A percentile compares a stretch with the other conserved stretches of the same genome.
Conservation (phyloP, 805 yeast genomes). For the Saturnispora dispora region DNA sequence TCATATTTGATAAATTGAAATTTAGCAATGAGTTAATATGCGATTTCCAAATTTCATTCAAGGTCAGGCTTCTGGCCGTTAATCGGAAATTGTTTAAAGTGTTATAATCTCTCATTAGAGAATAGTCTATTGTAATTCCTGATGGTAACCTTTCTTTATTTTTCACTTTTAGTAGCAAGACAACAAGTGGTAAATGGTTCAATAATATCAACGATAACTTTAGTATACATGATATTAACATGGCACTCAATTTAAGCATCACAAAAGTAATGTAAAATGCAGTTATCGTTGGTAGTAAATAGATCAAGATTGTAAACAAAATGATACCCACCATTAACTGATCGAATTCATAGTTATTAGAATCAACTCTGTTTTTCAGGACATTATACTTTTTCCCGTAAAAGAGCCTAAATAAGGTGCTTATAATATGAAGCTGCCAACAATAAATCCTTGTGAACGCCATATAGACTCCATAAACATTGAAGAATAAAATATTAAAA, state of each 20-base stretch:
- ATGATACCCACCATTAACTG: constrained; percentile 84
- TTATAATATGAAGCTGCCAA: constrained; percentile 60
- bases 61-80: constrained; percentile 21
- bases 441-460: constrained; percentile 72
- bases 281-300: constrained; percentile 76
- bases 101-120: background rate
- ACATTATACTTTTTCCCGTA: constrained; percentile 84
- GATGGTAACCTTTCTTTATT: constrained; percentile 60
- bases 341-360: constrained; percentile 75
- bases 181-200: constrained; percentile 84
- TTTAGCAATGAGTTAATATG: constrained; percentile 24
- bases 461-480: constrained; percentile 66
- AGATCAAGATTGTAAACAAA: constrained; percentile 67
- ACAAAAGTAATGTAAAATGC: constrained; percentile 79
- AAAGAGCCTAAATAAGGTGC: constrained; percentile 73
- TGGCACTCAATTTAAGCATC: constrained; percentile 41
- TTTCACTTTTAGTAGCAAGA: constrained; percentile 66
- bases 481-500: constrained; percentile 54
- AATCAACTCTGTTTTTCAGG: constrained; percentile 77
- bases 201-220: constrained; percentile 55
- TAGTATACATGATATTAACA: constrained; percentile 39
- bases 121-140: constrained; percentile 33
- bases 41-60: constrained; percentile 21
- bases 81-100: constrained; percentile 16
- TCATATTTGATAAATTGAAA: constrained; percentile 22